Evolutionary conservation across 495 filamentous ascomycete genomes (phyloP).

Genomic region (Penicillium turbatum): DNA sequence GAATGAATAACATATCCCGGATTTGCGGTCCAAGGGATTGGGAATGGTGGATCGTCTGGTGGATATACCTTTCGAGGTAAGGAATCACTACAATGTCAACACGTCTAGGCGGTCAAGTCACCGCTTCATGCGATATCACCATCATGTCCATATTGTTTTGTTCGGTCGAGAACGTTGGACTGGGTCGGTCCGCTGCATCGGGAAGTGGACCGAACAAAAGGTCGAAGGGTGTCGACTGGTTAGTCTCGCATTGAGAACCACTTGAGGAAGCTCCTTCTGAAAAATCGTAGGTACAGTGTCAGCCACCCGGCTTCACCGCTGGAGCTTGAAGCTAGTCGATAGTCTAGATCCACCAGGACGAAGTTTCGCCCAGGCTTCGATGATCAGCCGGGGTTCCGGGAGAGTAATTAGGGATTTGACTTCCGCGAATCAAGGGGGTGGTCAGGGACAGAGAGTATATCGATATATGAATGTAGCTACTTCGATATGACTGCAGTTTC

Average conservation of each 20-base stretch:
- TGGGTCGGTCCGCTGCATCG: constrained; percentile 34
- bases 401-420: constrained; percentile 1
- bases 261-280: not conserved
- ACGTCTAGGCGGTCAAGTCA: constrained; percentile 25
- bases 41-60: constrained; percentile 23
- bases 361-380: constrained; percentile 19
- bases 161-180: constrained; percentile 31
- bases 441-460: not conserved
- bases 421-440: constrained; percentile 10
- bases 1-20: constrained; percentile 13
- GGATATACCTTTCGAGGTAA: constrained; percentile 8
- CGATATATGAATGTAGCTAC: not conserved
- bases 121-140: constrained; percentile 17
- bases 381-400: constrained; percentile 20
- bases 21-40: constrained; percentile 21
- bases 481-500: not conserved
- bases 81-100: not conserved
- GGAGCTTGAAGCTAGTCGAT: constrained; percentile 1
- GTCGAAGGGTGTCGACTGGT: constrained; percentile 1
- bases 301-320: constrained; percentile 20
- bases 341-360: constrained; percentile 1
- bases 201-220: constrained; percentile 25
- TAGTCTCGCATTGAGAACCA: constrained; percentile 3
- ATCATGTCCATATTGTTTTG: constrained; percentile 11
- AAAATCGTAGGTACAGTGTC: not conserved